Evolutionary conservation across 805 yeast species (phyloP).

Genomic region (Suhomyces xylopsoci): DNA sequence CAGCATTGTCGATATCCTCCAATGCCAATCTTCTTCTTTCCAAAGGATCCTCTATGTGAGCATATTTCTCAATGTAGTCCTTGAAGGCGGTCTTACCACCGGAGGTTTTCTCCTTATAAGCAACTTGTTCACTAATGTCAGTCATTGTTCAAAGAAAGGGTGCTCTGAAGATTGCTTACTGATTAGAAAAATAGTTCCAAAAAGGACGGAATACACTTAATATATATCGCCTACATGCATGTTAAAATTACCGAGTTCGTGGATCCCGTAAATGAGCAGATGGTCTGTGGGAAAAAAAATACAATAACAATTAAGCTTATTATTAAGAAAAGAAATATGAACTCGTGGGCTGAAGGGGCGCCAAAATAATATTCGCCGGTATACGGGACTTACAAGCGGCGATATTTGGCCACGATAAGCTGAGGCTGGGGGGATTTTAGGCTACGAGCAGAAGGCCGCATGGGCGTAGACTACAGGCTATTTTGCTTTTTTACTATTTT

Average conservation of each 20-base stretch:
- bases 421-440: background rate
- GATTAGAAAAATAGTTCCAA: background rate
- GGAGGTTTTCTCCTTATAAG: conserved; percentile 17
- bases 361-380: background rate
- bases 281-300: background rate
- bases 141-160: conserved; percentile 14
- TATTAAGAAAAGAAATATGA: conserved; percentile 4
- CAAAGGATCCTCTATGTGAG: conserved; percentile 78
- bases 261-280: background rate
- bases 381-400: background rate
- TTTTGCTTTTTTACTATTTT: background rate
- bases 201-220: background rate
- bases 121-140: conserved; percentile 20
- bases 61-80: conserved; percentile 74
- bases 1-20: conserved; percentile 77
- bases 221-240: background rate
- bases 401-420: background rate
- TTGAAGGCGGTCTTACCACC: conserved; percentile 90
- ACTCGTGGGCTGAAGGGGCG: conserved; percentile 5
- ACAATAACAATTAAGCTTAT: background rate
- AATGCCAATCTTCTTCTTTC: conserved; percentile 85
- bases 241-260: background rate
- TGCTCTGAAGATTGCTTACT: background rate
- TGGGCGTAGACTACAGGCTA: background rate
- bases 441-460: background rate